Evolutionary conservation across 139 green algal genomes (phyloP).

Genomic region (Yamagishiella unicocca): DNA sequence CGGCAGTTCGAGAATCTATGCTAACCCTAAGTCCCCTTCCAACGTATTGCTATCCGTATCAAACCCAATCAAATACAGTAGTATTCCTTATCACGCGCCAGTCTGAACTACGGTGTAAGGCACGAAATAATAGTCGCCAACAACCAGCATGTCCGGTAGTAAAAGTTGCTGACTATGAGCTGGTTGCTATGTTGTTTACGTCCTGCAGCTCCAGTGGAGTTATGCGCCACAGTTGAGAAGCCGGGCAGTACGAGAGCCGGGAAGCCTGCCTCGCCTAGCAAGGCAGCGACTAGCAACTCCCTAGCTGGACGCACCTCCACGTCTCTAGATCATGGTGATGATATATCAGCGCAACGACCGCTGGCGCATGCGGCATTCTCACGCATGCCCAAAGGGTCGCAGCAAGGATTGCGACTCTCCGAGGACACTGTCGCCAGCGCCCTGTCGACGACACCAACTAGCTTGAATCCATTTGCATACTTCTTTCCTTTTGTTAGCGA

Average conservation of each 20-base stretch:
- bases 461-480: conserved; percentile 9
- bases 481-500: conserved; percentile 21
- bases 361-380: background rate
- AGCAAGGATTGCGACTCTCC: background rate
- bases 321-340: background rate
- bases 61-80: too few species aligned
- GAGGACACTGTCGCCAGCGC: conserved; percentile 3
- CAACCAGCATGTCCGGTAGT: too few species aligned
- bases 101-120: too few species aligned
- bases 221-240: background rate
- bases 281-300: conserved; percentile 2
- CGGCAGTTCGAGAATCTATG: too few species aligned
- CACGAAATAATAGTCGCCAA: too few species aligned
- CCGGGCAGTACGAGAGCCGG: background rate
- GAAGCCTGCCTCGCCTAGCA: background rate
- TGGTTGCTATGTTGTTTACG: conserved; percentile 16
- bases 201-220: background rate
- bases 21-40: too few species aligned
- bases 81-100: background rate
- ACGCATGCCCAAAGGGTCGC: background rate
- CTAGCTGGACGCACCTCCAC: background rate
- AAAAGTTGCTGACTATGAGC: conserved; percentile 28
- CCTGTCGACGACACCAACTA: conserved; percentile 1
- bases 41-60: too few species aligned
- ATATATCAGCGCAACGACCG: background rate